Evolutionary conservation across 2,329 filamentous ascomycete genomes (phyloP).

Genomic region (Pseudocercospora crystallina): DNA sequence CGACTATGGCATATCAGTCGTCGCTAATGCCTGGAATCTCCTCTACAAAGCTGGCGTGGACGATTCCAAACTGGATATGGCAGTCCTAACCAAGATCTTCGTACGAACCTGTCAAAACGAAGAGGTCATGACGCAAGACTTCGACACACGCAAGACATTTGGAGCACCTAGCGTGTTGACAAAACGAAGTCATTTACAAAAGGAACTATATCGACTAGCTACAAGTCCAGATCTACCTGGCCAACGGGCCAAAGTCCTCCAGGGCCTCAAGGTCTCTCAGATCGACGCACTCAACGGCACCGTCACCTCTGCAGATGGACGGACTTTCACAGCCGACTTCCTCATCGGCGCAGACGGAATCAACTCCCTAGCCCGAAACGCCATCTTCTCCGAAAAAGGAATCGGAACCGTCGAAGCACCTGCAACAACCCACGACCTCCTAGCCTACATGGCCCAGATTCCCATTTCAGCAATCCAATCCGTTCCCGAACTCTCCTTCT

Average conservation of each 20-base stretch:
- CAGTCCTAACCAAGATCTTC: slow-evolving; percentile 9
- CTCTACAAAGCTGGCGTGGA: slow-evolving; percentile 11
- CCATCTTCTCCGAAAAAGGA: slow-evolving; percentile 8
- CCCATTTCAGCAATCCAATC: slow-evolving; percentile 2
- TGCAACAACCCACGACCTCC: slow-evolving; percentile 12
- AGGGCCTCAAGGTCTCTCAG: slow-evolving; percentile 3
- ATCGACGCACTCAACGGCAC: slow-evolving; percentile 4
- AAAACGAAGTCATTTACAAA: slow-evolving; percentile 7
- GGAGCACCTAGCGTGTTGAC: slow-evolving; percentile 10
- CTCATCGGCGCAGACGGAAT: slow-evolving; percentile 17
- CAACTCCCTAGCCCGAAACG: slow-evolving; percentile 12
- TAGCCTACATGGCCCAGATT: slow-evolving; percentile 16
- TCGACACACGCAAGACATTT: slow-evolving; percentile 12
- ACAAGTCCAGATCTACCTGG: slow-evolving; percentile 9
- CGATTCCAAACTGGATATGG: slow-evolving; percentile 7
- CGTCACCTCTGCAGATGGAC: neutral
- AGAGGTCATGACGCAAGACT: slow-evolving; percentile 7
- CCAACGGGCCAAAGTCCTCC: slow-evolving; percentile 3
- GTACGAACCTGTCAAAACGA: slow-evolving; percentile 1
- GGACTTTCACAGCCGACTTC: slow-evolving; percentile 9
- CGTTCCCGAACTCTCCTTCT: slow-evolving; percentile 1
- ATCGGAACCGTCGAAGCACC: neutral
- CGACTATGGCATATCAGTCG: slow-evolving; percentile 13
- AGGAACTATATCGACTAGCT: slow-evolving; percentile 12
- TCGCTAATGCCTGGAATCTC: slow-evolving; percentile 13